Conservation (phyloP, 805 yeast species). For the Lipomyces mesembrius region DNA sequence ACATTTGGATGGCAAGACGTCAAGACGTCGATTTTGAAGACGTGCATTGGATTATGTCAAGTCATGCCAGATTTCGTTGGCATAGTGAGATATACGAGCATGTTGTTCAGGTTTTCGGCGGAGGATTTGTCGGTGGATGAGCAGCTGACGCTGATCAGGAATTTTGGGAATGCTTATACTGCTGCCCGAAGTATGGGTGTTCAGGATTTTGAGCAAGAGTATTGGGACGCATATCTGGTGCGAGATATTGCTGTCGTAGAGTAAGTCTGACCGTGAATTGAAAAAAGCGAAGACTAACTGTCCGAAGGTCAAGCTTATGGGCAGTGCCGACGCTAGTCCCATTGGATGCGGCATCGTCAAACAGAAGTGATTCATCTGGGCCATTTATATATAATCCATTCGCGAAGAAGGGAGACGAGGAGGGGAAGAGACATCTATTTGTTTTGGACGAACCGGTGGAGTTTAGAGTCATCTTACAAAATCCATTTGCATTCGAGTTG, state of each 20-base stretch:
- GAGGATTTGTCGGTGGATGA: conserved; percentile 29
- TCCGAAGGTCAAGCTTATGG: conserved; percentile 31
- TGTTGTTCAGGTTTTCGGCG: conserved; percentile 28
- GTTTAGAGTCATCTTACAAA: conserved; percentile 63
- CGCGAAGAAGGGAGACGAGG: conserved; percentile 39
- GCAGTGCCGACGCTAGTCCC: conserved; percentile 22
- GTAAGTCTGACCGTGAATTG: neutral
- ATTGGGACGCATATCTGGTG: conserved; percentile 77
- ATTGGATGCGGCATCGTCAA: neutral
- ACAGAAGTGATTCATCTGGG: conserved; percentile 37
- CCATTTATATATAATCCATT: conserved; percentile 66
- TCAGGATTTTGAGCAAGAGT: conserved; percentile 45
- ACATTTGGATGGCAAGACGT: conserved; percentile 58
- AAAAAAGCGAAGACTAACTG: neutral
- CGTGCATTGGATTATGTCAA: conserved; percentile 60
- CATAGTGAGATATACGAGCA: conserved; percentile 41
- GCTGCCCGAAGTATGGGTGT: conserved; percentile 28
- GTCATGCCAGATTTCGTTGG: conserved; percentile 54
- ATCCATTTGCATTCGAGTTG: conserved; percentile 79
- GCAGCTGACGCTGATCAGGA: conserved; percentile 22
- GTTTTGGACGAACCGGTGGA: conserved; percentile 70
- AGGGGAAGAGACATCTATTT: conserved; percentile 45
- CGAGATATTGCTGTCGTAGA: conserved; percentile 53
- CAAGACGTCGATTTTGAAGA: conserved; percentile 59
- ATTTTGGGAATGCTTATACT: conserved; percentile 26